Percentiles rank a stretch among this genome's conserved stretches.
These are phyloP conservation scores for Ceratobasidium sp. DNA, from an alignment of 1,284 basidiomycete genomes.

Conservation along the genomic window DNA sequence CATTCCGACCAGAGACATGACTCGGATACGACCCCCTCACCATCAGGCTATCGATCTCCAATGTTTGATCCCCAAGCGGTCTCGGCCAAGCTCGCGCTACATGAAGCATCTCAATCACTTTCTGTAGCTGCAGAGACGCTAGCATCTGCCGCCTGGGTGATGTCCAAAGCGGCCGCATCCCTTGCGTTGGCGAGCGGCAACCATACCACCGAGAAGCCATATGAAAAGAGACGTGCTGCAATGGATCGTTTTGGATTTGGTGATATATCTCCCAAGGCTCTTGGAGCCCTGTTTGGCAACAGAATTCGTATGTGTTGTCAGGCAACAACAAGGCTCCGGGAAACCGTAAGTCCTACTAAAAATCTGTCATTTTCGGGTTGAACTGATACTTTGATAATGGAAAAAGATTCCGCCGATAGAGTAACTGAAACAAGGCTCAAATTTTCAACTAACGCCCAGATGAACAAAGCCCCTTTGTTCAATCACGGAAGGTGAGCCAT, in stretches of 20 bases:
- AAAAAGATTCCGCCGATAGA: no score
- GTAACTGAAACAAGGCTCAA: no score
- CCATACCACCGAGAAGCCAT: not conserved
- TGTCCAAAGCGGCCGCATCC: conserved; percentile 32
- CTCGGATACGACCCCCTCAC: conserved; percentile 40
- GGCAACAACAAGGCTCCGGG: not conserved
- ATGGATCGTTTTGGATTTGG: not conserved
- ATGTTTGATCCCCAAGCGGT: conserved; percentile 5
- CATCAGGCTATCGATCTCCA: conserved; percentile 25
- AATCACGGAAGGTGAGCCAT: no score
- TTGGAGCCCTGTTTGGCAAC: not conserved
- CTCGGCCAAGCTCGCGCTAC: conserved; percentile 3
- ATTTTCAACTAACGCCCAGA: no score
- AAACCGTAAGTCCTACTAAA: not conserved
- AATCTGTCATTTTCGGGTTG: not conserved
- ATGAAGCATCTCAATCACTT: conserved; percentile 21
- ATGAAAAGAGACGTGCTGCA: not conserved
- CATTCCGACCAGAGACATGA: not conserved
- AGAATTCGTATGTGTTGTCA: not conserved
- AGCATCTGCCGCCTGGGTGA: conserved; percentile 18
- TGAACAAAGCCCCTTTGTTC: no score
- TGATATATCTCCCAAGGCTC: no score
- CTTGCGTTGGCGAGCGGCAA: conserved; percentile 5
- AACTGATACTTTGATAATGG: no score
- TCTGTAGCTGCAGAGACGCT: conserved; percentile 10